These are phyloP conservation scores for Neurospora sp. DNA, from an alignment of 495 filamentous ascomycete species.

Conservation along the genomic window DNA sequence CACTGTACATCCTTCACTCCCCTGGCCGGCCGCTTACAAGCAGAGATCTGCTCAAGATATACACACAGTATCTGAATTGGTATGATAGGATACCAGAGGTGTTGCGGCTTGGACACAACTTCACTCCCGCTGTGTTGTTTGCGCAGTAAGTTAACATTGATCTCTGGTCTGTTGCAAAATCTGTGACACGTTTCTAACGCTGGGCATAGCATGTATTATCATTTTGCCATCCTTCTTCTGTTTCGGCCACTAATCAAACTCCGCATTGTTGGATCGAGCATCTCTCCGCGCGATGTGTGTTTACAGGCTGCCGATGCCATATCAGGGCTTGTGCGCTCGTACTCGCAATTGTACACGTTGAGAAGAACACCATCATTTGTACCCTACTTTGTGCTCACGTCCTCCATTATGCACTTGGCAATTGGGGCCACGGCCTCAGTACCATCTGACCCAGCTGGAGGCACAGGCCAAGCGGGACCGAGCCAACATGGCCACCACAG, in stretches of 20 bases:
- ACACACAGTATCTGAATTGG: slow-evolving; percentile 53
- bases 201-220: slow-evolving; percentile 50
- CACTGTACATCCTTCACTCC: slow-evolving; percentile 52
- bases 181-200: slow-evolving; percentile 9
- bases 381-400: slow-evolving; percentile 50
- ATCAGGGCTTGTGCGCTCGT: slow-evolving; percentile 44
- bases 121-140: slow-evolving; percentile 51
- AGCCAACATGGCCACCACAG: slow-evolving; percentile 9
- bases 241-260: slow-evolving; percentile 58
- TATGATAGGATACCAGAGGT: slow-evolving; percentile 50
- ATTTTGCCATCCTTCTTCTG: slow-evolving; percentile 51
- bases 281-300: slow-evolving; percentile 56
- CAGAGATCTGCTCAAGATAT: slow-evolving; percentile 43
- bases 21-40: slow-evolving; percentile 49
- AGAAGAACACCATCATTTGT: slow-evolving; percentile 47
- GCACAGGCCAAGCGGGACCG: slow-evolving; percentile 9
- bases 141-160: slow-evolving; percentile 44
- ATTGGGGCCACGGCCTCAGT: slow-evolving; percentile 24
- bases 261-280: slow-evolving; percentile 43
- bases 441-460: neutral
- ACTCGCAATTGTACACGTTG: slow-evolving; percentile 49
- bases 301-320: slow-evolving; percentile 51
- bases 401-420: slow-evolving; percentile 49
- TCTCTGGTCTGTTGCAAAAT: neutral
- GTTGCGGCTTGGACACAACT: slow-evolving; percentile 45